phyloP scores from a whole-genome alignment of 345 rosid genomes.

The Microthlaspi erraticum region DNA sequence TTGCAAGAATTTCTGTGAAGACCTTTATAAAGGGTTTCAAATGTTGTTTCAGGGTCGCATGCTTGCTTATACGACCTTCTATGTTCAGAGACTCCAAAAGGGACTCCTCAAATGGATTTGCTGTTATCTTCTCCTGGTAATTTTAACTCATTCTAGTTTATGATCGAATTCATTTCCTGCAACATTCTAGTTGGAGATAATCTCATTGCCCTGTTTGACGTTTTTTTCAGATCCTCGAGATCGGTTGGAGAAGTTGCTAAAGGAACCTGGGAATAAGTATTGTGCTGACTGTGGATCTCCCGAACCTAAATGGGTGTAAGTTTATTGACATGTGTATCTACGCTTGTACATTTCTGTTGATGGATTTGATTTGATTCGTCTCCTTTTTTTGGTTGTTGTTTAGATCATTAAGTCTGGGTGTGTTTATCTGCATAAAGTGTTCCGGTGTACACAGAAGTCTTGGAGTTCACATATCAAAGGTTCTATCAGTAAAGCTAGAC shows the following conservation, averaged over 20 bases:
- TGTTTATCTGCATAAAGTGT: conserved; percentile 93
- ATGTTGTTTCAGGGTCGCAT: conserved; percentile 48
- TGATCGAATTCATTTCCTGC: conserved; percentile 12
- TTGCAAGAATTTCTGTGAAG: conserved; percentile 8
- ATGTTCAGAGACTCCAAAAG: conserved; percentile 48
- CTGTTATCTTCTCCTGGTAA: conserved; percentile 57
- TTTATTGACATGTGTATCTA: not conserved
- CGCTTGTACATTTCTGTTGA: conserved; percentile 2
- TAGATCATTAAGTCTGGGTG: conserved; percentile 87
- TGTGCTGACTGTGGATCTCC: conserved; percentile 98
- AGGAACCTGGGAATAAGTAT: conserved; percentile 56
- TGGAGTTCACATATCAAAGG: conserved; percentile 97
- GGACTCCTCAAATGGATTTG: conserved; percentile 43
- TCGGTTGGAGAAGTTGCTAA: conserved; percentile 64
- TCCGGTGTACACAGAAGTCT: conserved; percentile 98
- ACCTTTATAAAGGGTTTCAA: not conserved
- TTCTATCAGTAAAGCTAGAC: conserved; percentile 86
- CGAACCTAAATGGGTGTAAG: conserved; percentile 99
- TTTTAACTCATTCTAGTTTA: conserved; percentile 11
- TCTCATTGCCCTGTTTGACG: conserved; percentile 10
- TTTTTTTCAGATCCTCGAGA: conserved; percentile 54
- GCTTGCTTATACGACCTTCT: conserved; percentile 67
- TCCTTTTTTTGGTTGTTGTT: conserved; percentile 36
- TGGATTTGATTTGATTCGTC: conserved; percentile 26
- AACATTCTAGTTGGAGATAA: conserved; percentile 5